phyloP scores from a whole-genome alignment of 306 rosid genomes.

The Datisca glomerata region DNA sequence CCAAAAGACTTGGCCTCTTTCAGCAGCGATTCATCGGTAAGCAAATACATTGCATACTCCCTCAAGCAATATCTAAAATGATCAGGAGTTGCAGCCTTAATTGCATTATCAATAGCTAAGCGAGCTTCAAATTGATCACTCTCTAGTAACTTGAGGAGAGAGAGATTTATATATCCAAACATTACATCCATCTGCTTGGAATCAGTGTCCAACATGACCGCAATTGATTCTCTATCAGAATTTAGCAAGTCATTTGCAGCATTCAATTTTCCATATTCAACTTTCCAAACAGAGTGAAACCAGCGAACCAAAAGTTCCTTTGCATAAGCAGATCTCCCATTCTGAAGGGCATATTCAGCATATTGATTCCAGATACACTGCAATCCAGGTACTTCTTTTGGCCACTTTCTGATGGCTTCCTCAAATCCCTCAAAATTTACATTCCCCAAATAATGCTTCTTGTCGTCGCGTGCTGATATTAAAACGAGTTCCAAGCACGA shows the following conservation, averaged over 20 bases:
- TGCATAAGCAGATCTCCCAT: conserved; percentile 37
- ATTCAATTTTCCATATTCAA: conserved; percentile 18
- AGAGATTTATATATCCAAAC: conserved; percentile 76
- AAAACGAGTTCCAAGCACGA: conserved; percentile 67
- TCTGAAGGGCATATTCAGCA: conserved; percentile 44
- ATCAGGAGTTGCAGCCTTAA: conserved; percentile 35
- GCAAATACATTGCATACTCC: conserved; percentile 53
- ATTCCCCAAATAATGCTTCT: conserved; percentile 27
- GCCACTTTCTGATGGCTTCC: conserved; percentile 64
- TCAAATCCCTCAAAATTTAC: conserved; percentile 46
- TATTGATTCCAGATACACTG: conserved; percentile 92
- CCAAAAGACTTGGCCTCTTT: conserved; percentile 30
- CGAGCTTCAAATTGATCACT: conserved; percentile 49
- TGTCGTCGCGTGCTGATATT: conserved; percentile 30
- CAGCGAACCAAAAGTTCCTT: conserved; percentile 59
- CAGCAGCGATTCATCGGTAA: conserved; percentile 36
- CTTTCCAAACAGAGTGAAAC: conserved; percentile 52
- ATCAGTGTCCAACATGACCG: conserved; percentile 17
- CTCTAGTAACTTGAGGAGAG: conserved; percentile 38
- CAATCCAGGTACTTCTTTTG: conserved; percentile 66
- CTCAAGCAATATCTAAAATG: conserved; percentile 41
- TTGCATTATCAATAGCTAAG: conserved; percentile 48
- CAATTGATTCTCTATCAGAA: conserved; percentile 23
- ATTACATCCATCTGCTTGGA: conserved; percentile 39
- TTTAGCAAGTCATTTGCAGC: conserved; percentile 24